These are phyloP conservation scores for Penicillium sp. DNA, from an alignment of 2,329 filamentous ascomycete genomes.

Conservation along the genomic window DNA sequence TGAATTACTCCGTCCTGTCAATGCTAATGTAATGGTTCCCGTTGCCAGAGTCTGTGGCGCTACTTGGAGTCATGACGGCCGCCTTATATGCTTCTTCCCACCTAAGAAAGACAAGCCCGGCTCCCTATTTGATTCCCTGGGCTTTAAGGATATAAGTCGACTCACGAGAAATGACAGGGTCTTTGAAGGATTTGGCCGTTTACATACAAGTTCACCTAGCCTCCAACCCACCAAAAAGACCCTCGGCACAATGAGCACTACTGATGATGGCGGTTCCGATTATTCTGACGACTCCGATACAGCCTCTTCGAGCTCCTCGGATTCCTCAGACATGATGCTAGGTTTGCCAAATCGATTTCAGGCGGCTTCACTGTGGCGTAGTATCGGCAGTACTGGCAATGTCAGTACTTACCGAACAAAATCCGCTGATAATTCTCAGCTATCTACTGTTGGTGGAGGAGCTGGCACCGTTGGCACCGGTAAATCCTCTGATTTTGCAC, in stretches of 20 bases:
- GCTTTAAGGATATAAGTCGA: constrained; percentile 47
- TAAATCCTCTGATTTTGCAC: constrained; percentile 44
- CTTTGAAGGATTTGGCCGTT: constrained; percentile 62
- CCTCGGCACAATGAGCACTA: constrained; percentile 37
- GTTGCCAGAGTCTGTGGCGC: constrained; percentile 58
- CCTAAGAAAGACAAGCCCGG: constrained; percentile 49
- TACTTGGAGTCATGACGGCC: constrained; percentile 55
- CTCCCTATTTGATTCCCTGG: constrained; percentile 47
- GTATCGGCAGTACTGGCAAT: constrained; percentile 39
- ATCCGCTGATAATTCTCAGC: constrained; percentile 45
- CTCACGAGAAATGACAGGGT: constrained; percentile 49
- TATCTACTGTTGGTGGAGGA: constrained; percentile 44
- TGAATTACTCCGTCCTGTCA: constrained; percentile 50
- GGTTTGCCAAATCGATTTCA: constrained; percentile 47
- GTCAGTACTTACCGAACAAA: constrained; percentile 56
- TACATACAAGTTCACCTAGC: constrained; percentile 51
- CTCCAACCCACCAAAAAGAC: constrained; percentile 12
- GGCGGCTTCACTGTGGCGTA: constrained; percentile 51
- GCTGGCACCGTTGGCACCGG: constrained; percentile 41
- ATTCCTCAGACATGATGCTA: constrained; percentile 41
- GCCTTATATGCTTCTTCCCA: constrained; percentile 56
- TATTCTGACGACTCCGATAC: constrained; percentile 53
- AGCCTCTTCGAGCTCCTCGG: constrained; percentile 54
- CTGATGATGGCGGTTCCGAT: constrained; percentile 43
- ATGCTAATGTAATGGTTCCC: constrained; percentile 62